These are phyloP conservation scores for Seiridium unicorne DNA, from an alignment of 2,329 filamentous ascomycete genomes.

Conservation along the genomic window DNA sequence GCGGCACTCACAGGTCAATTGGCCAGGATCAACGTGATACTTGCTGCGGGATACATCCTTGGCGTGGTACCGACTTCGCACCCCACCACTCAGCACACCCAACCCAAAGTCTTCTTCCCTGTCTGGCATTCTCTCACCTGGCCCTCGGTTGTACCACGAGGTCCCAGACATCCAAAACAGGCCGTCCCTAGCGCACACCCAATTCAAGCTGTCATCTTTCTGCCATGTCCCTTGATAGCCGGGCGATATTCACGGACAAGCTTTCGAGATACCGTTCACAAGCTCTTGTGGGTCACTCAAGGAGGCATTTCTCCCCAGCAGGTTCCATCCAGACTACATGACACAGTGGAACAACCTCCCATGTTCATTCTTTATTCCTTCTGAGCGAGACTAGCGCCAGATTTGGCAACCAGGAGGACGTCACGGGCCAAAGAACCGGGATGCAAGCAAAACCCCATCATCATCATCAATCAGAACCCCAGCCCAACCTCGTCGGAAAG, in stretches of 20 bases:
- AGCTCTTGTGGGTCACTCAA: too few relatives aligned
- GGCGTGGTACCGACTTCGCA: neutral
- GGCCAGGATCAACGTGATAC: constrained; percentile 6
- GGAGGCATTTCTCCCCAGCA: too few relatives aligned
- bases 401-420: neutral
- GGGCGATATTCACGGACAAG: too few relatives aligned
- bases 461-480: neutral
- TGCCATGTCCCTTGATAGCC: neutral
- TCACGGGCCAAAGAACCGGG: neutral
- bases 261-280: too few relatives aligned
- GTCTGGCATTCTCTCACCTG: neutral
- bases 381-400: constrained; percentile 8
- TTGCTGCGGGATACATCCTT: too few relatives aligned
- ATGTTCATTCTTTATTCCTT: neutral
- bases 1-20: constrained; percentile 5
- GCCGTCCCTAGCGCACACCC: neutral
- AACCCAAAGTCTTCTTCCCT: constrained; percentile 3
- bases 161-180: neutral
- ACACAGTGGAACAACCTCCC: too few relatives aligned
- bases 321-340: too few relatives aligned
- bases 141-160: constrained; percentile 2
- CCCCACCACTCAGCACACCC: neutral
- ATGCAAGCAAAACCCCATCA: neutral
- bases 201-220: neutral
- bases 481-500: neutral